Base-by-base conservation (phyloP, 768 basidiomycete genomes). In the Agrocybe chaxingu region DNA sequence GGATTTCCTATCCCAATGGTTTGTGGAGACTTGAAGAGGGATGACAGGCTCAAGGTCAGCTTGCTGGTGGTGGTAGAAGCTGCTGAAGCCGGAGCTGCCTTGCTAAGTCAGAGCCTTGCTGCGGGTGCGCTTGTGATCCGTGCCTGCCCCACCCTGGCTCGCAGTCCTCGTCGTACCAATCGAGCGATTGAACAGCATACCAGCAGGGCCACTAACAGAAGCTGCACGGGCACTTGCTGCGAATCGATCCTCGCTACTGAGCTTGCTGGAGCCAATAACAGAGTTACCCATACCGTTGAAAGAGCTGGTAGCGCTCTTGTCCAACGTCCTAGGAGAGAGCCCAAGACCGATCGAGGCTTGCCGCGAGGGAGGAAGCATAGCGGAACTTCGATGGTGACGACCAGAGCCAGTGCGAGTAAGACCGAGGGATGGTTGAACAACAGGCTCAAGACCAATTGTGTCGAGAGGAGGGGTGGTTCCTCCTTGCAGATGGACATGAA, bases 401-500 rank as follows among this genome's bases (percentile, higher is more conserved):
- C 84, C 82, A 29, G 87, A 87, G 31, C 84, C 78, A 47, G 81
- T 79, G 48, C 89, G 84, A 44, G 69, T 67, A 67, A 86, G 78
- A 3, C 61, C 55, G 62, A 76, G 73, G 43, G 72, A 52, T 42
- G 72, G 54, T 60, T 84, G 77, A 59, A 85, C 81, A 24, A 78
- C 75, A 8, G 90, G 87, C 62, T 94, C 92, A 46, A 98, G 81
- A 48, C 96, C 96, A 60, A 98, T 87, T 8, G 87, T 86, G 57
- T 93, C 92, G 48, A 98, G 79, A 53, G 92, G 82, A 36, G 93
- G 92, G 91, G 92, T 3, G 97, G 96, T 69, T 94, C 95, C 72
- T 98, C 96, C 67, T 84, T 90, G 78, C 97, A 99, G 53, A 96
- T 71, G 18, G 73, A 70, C 90, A 97, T 94, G 74, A 99, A 99